Percentiles rank a stretch among this genome's conserved stretches.
phyloP scores from a whole-genome alignment of 352 stramenopile genomes.

The Globisporangium recalcitrans region DNA sequence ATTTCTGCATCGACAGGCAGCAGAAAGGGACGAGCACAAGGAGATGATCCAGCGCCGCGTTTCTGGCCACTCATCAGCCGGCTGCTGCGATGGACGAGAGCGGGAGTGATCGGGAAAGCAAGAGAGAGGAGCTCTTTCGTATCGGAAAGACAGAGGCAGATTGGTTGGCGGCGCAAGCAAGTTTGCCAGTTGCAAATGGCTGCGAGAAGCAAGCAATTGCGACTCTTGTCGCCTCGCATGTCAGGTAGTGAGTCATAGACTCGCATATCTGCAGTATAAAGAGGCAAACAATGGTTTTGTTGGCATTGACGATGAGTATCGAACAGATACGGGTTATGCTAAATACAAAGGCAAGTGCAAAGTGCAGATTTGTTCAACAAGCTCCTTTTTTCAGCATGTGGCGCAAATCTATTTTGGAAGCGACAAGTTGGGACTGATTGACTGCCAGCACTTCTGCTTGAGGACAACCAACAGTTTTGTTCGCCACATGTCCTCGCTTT shows the following conservation, averaged over 20 bases:
- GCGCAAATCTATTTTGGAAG: neutral
- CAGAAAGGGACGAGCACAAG: neutral
- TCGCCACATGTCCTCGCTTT: neutral
- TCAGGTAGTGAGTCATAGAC: too few species aligned
- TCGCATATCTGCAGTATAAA: neutral
- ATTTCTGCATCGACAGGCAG: neutral
- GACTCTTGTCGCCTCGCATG: neutral
- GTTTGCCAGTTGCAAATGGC: neutral
- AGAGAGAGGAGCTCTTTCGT: neutral
- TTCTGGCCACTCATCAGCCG: slow-evolving; percentile 10
- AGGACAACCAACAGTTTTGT: neutral
- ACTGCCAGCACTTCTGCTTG: neutral
- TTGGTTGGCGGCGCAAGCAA: neutral
- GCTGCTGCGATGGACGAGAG: neutral
- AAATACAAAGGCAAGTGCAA: too few species aligned
- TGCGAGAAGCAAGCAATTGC: neutral
- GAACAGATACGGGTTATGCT: too few species aligned
- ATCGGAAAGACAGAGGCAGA: neutral
- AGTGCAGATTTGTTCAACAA: neutral
- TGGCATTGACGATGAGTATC: too few species aligned
- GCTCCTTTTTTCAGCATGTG: neutral
- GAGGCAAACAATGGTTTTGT: too few species aligned
- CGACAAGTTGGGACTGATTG: neutral
- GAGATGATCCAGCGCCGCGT: slow-evolving; percentile 7
- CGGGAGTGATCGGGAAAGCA: neutral